phyloP scores from a whole-genome alignment of 768 basidiomycete genomes.

The Suillus spraguei region DNA sequence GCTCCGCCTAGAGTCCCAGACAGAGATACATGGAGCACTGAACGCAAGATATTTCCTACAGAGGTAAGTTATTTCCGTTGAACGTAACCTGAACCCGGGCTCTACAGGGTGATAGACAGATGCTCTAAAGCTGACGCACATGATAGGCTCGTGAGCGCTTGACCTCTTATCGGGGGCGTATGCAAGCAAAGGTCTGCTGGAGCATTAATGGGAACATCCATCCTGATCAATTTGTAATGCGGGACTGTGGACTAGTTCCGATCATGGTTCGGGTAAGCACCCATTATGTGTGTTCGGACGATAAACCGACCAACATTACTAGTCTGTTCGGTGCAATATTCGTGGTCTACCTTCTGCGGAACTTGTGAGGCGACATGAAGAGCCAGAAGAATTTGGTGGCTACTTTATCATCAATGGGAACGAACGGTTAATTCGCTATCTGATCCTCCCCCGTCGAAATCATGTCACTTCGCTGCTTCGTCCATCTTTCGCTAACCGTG shows the following conservation, averaged over 20 bases:
- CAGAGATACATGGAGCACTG: constrained; percentile 71
- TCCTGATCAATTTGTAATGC: constrained; percentile 61
- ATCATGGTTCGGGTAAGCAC: constrained; percentile 95
- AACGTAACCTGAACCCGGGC: background rate
- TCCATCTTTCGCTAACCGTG: constrained; percentile 89
- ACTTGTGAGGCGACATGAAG: constrained; percentile 89
- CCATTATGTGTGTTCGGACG: background rate
- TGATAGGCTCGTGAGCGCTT: constrained; percentile 88
- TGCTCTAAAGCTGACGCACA: background rate
- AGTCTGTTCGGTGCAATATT: constrained; percentile 95
- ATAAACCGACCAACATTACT: constrained; percentile 9
- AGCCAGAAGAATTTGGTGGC: constrained; percentile 97
- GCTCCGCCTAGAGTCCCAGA: constrained; percentile 87
- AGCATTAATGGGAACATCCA: constrained; percentile 68
- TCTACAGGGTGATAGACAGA: background rate
- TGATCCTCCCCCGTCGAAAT: constrained; percentile 94
- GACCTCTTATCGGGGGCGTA: constrained; percentile 87
- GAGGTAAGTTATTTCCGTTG: constrained; percentile 58
- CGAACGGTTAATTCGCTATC: constrained; percentile 96
- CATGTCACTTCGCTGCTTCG: constrained; percentile 93
- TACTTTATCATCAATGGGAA: constrained; percentile 99
- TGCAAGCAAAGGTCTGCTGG: constrained; percentile 89
- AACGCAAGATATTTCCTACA: constrained; percentile 82
- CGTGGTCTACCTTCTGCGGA: constrained; percentile 81
- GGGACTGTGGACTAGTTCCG: constrained; percentile 91